A percentile compares a stretch with the other conserved stretches of the same genome.
Evolutionary conservation across 805 yeast species (phyloP).

Genomic region (Dipodascopsis tothii): DNA sequence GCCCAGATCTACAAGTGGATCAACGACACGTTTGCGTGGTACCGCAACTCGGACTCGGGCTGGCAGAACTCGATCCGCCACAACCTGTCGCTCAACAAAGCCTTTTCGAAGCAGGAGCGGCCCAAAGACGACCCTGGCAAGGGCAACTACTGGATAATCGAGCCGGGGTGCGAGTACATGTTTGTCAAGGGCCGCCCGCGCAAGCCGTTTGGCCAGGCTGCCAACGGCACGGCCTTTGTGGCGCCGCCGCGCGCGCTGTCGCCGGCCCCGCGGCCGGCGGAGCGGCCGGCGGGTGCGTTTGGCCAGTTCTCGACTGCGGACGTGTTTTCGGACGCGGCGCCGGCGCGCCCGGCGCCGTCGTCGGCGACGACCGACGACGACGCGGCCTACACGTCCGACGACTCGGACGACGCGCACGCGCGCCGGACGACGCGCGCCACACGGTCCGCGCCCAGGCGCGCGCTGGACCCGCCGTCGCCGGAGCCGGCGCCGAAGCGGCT

Average conservation of each 20-base stretch:
- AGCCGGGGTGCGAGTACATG: conserved; percentile 71
- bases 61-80: conserved; percentile 98
- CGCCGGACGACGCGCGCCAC: not conserved
- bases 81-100: conserved; percentile 84
- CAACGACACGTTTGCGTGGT: conserved; percentile 72
- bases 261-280: not conserved
- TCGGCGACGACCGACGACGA: not conserved
- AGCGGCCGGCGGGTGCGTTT: not conserved
- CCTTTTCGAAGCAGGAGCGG: conserved; percentile 82
- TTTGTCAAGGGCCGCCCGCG: conserved; percentile 49
- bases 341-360: not conserved
- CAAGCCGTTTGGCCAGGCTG: conserved; percentile 1
- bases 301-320: not conserved
- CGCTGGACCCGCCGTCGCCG: conserved; percentile 10
- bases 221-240: not conserved
- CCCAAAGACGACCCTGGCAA: conserved; percentile 52
- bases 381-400: not conserved
- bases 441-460: not conserved
- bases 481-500: conserved; percentile 14
- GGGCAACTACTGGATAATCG: conserved; percentile 90
- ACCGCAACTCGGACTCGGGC: conserved; percentile 77
- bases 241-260: not conserved
- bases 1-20: conserved; percentile 92
- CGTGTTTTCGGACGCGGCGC: not conserved
- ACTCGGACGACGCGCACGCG: not conserved